These are phyloP conservation scores for Orbilia oligospora DNA, from an alignment of 2,329 filamentous ascomycete genomes.

Conservation along the genomic window DNA sequence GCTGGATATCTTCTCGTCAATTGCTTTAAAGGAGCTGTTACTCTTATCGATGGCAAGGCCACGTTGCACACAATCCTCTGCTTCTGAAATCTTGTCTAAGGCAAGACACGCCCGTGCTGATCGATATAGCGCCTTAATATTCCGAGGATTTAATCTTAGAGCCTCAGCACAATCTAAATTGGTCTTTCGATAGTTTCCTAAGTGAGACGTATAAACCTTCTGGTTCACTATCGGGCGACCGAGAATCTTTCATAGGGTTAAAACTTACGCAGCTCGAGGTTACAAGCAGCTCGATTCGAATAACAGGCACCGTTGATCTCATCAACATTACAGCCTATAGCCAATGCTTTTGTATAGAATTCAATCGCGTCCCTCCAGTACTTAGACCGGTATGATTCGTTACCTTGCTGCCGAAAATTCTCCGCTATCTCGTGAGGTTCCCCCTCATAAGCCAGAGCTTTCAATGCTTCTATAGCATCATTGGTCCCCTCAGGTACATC, in stretches of 20 bases:
- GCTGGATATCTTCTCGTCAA: slow-evolving; percentile 76
- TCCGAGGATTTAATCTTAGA: slow-evolving; percentile 81
- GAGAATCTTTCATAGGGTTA: background rate
- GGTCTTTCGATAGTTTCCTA: slow-evolving; percentile 87
- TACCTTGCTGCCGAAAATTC: slow-evolving; percentile 87
- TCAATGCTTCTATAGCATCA: slow-evolving; percentile 79
- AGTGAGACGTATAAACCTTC: slow-evolving; percentile 24
- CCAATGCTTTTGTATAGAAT: slow-evolving; percentile 90
- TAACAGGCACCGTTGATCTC: slow-evolving; percentile 78
- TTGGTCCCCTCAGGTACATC: slow-evolving; percentile 77
- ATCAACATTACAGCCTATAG: slow-evolving; percentile 75
- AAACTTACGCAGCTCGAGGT: slow-evolving; percentile 80
- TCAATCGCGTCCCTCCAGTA: slow-evolving; percentile 87
- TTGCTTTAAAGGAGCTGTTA: slow-evolving; percentile 77
- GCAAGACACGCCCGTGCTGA: slow-evolving; percentile 82
- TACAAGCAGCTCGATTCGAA: slow-evolving; percentile 89
- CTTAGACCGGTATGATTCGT: slow-evolving; percentile 83
- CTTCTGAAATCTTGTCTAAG: slow-evolving; percentile 83
- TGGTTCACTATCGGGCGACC: slow-evolving; percentile 51
- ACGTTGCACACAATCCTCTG: slow-evolving; percentile 81
- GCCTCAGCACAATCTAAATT: slow-evolving; percentile 86
- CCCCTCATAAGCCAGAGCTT: slow-evolving; percentile 92
- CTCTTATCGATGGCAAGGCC: slow-evolving; percentile 80
- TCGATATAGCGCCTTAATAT: slow-evolving; percentile 93
- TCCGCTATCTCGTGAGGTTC: slow-evolving; percentile 84